Evolutionary conservation across 2,329 filamentous ascomycete species (phyloP).

Genomic region (Thelonectria olida): DNA sequence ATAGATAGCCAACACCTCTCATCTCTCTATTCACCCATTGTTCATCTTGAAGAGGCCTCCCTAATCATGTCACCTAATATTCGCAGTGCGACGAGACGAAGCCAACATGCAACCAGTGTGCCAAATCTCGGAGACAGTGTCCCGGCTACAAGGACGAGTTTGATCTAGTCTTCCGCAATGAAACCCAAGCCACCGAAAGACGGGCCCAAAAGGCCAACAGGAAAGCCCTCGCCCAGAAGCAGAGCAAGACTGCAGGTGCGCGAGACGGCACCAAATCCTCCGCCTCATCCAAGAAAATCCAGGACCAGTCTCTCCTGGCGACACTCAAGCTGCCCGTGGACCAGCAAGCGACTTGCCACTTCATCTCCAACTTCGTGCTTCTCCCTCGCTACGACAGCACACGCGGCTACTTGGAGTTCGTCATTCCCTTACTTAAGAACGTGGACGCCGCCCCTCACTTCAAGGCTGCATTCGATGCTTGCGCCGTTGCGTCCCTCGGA

Average conservation of each 20-base stretch:
- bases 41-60: background rate
- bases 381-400: conserved; percentile 59
- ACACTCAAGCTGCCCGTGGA: conserved; percentile 58
- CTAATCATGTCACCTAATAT: conserved; percentile 20
- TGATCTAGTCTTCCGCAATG: conserved; percentile 77
- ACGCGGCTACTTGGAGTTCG: conserved; percentile 67
- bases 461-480: conserved; percentile 66
- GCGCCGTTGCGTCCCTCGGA: conserved; percentile 64
- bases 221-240: conserved; percentile 54
- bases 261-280: conserved; percentile 22
- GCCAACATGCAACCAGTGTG: conserved; percentile 72
- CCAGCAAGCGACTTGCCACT: conserved; percentile 66
- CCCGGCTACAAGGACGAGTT: conserved; percentile 77
- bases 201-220: conserved; percentile 66
- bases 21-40: background rate
- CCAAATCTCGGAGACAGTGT: conserved; percentile 70
- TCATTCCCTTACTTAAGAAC: conserved; percentile 63
- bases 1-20: background rate
- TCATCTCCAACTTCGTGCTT: conserved; percentile 69
- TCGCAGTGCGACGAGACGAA: conserved; percentile 73
- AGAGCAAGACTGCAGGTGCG: conserved; percentile 36
- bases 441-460: conserved; percentile 58
- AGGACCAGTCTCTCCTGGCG: conserved; percentile 39
- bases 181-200: conserved; percentile 73
- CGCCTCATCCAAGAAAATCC: conserved; percentile 26